These are phyloP conservation scores for Lactarius hengduanensis DNA, from an alignment of 768 basidiomycete species.

Conservation along the genomic window DNA sequence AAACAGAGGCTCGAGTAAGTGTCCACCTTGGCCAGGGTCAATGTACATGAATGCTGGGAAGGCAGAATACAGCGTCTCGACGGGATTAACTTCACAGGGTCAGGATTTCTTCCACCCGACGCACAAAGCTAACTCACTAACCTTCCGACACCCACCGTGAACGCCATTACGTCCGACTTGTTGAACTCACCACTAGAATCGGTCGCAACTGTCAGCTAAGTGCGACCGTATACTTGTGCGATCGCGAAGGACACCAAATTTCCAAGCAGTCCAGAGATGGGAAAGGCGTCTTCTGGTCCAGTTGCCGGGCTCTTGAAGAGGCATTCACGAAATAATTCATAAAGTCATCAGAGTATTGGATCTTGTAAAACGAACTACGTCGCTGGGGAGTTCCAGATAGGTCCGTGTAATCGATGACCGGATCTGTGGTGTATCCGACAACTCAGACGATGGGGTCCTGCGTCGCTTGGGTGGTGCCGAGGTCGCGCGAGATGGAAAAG, in stretches of 20 bases:
- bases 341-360: constrained; percentile 37
- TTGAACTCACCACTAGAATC: constrained; percentile 49
- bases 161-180: constrained; percentile 48
- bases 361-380: constrained; percentile 44
- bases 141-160: constrained; percentile 40
- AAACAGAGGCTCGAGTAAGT: constrained; percentile 30
- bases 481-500: background rate
- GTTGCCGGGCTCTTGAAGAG: constrained; percentile 41
- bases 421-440: constrained; percentile 33
- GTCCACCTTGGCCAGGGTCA: constrained; percentile 47
- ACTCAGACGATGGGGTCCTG: constrained; percentile 32
- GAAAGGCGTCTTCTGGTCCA: constrained; percentile 49
- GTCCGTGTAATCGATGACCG: constrained; percentile 33
- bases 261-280: constrained; percentile 51
- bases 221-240: constrained; percentile 53
- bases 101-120: background rate
- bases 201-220: constrained; percentile 54
- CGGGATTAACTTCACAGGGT: constrained; percentile 41
- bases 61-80: constrained; percentile 53
- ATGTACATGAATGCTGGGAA: constrained; percentile 54
- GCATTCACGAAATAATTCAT: constrained; percentile 47
- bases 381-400: constrained; percentile 41
- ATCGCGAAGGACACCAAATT: constrained; percentile 50
- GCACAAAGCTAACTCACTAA: constrained; percentile 39
- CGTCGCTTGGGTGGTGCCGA: constrained; percentile 30